Base-by-base conservation (phyloP, 2,329 filamentous ascomycete species). In the Microcyclospora pomicola region DNA sequence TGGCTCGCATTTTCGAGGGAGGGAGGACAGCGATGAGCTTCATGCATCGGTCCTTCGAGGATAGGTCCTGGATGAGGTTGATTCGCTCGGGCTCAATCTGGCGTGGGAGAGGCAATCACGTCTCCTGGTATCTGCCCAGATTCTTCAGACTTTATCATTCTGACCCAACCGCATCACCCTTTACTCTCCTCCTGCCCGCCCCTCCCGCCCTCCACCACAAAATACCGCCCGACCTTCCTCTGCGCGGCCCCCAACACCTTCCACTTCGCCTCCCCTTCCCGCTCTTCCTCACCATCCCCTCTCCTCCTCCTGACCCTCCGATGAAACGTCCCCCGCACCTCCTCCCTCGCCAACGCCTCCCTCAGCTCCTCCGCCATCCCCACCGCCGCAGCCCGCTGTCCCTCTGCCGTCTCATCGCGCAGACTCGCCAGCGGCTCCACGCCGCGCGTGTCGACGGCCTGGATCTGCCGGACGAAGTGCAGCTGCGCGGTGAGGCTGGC, bases 401-500 rank as follows among this genome's bases (percentile, higher is more conserved):
- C 74, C 10, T 60, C 59, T 2, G 54, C 49, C 1, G 82, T 82
- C 64, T 91, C 87, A 56, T 96, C 88, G 37, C 84, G 75, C 40
- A 96, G 80, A 33, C 80, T 79, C 36, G 74, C 70, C 32, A 98
- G 62, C 0, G 91, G 87, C 39, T 76, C 69, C 0, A 95, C 67
- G 3, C 72, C 76, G 0, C 68, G 62, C 0, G 84, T 87, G 57
- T 93, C 73, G 35, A 94, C 79, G 33, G 70, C 66, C 54, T 93
- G 87, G 14, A 96, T 77, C 44, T 85, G 75, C 43, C 75, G 77
- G n/a, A 96, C 86, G 54, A 98, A 98, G 52, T 82, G 80, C 0
- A 98, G 72, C 56, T 98, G 91, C 27, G 81, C 76, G 37, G 78
- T 71, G 2, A 98, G 70, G 1, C 80, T 87, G 15, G 71, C 56